These are phyloP conservation scores for Chlamydomonas sphaeroides DNA, from an alignment of 139 green algal species.

Conservation along the genomic window DNA sequence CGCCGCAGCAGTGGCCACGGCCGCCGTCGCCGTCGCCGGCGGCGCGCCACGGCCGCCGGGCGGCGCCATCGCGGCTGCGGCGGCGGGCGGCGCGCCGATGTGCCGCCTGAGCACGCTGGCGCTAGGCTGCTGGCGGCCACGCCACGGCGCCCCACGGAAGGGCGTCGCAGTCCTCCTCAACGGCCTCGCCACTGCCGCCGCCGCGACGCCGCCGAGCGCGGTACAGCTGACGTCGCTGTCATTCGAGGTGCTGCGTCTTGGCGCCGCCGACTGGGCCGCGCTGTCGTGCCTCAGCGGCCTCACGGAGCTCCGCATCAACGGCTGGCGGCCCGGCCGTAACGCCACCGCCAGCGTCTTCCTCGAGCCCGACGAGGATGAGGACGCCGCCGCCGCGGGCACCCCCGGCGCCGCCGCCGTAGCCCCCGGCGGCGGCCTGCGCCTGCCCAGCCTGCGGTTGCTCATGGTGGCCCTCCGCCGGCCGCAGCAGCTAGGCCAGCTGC, in stretches of 20 bases:
- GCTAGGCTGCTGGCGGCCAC: too few species aligned
- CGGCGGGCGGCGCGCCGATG: neutral
- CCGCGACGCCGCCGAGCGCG: too few species aligned
- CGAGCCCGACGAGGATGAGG: neutral
- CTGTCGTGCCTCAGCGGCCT: neutral
- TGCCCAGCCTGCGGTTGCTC: constrained; percentile 12
- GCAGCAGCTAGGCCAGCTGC: neutral
- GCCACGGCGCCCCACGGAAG: too few species aligned
- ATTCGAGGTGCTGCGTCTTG: constrained; percentile 3
- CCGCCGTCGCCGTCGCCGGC: too few species aligned
- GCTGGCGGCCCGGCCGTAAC: neutral
- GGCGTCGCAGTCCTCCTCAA: too few species aligned
- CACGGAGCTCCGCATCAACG: constrained; percentile 26
- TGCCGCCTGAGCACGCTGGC: neutral
- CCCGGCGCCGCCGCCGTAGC: neutral
- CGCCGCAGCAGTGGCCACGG: too few species aligned
- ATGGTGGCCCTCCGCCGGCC: constrained; percentile 9
- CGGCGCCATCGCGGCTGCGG: too few species aligned
- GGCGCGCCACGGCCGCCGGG: too few species aligned
- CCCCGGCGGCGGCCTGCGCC: neutral
- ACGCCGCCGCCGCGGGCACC: neutral
- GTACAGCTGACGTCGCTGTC: neutral
- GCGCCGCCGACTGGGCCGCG: neutral
- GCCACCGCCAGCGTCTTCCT: neutral
- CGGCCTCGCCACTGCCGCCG: too few species aligned